Base-by-base conservation (phyloP, 1,139 yeast species). In the Blastobotrys malaysiensis region DNA sequence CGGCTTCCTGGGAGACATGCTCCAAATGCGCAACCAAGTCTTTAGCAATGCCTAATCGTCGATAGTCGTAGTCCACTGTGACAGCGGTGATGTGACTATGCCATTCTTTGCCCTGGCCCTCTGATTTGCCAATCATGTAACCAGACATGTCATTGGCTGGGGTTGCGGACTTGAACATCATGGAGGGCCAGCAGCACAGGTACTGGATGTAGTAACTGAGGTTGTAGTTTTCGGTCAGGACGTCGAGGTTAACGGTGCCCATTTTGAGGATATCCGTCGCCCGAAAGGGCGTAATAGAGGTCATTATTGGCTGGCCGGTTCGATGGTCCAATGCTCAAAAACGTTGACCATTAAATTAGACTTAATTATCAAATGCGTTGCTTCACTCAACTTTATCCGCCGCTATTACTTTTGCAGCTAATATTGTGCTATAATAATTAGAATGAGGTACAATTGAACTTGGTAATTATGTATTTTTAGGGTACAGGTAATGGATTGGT, bases 31-130 rank as follows among this genome's bases (percentile, higher is more conserved):
- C 74, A 66, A 97, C 91, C 54, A 91, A 76, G 57, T 79, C 79
- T 55, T 69, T 65, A 0, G 97, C 99, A 50, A 91, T 74, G 1
- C 96, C 96, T 19, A 93, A 77, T 57, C 99, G 75, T 56, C 99
- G 75, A 65, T 86, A 91, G 53, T 83, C 84, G 22, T 88, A 84
- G 58, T 86, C 86, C 0, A 95, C 86, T 0, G 99, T 90, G 2
- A 95, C 97, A 0, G 99, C 99, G 0, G 98, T 90, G 55, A 95
- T 90, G 69, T 95, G 99, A 0, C 96, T 83, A 66, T 95, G 99
- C 96, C 97, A 93, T 61, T 90, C 95, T 53, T 78, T 81, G 16
- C 78, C 81, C 20, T 75, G 73, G 1, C 99, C 99, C 69, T 95
- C 99, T 2, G 96, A 85, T 70, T 95, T 95, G n/a, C 95, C 99